Base-by-base conservation (phyloP, 495 filamentous ascomycete genomes). In the Penicillium cinerascens region DNA sequence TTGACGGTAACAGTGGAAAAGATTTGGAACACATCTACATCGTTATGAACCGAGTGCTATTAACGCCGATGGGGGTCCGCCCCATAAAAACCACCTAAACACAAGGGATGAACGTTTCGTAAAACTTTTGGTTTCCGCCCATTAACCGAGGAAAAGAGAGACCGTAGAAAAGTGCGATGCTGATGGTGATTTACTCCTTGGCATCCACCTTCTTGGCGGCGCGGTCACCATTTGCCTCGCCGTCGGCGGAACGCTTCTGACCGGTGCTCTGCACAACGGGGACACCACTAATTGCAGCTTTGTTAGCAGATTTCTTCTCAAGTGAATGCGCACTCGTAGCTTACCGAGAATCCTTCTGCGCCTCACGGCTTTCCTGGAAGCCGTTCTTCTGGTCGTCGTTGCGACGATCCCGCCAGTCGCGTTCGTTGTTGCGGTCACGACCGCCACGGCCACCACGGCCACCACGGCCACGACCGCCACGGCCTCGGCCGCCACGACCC, bases 331-430 rank as follows among this genome's bases (percentile, higher is more conserved):
- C 4, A 26, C 16, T 10, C 17, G 35, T 39, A 37, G 60, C 69
- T 49, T 71, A 78, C 76, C 73, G 76, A 52, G 73, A 49, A 50
- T 78, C 76, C 61, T 71, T 78, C 58, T 75, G 58, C 23, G 64
- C 57, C 42, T 68, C 61, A 35, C 65, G 66, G 33, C 54, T 49
- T 21, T 64, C 58, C 52, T 69, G 66, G 73, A 84, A 85, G 21
- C 85, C 87, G 35, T 74, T 78, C 63, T 82, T 80, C 58, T 82
- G 80, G 57, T 87, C 85, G 21, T 87, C 74, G 8, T 82, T 78
- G 16, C 86, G 77, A 47, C 87, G 77, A 63, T 82, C 78, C 60
- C 85, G 82, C 84, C 84, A 88, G 71, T 89, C 84, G 36, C 84
- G 72, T 26, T 76, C 69, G 56, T 85, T 77, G 37, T 68, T 42